A percentile compares a stretch with the other conserved stretches of the same genome.
Evolutionary conservation across 495 filamentous ascomycete species (phyloP).

Genomic region (Penicillium samsonianum): DNA sequence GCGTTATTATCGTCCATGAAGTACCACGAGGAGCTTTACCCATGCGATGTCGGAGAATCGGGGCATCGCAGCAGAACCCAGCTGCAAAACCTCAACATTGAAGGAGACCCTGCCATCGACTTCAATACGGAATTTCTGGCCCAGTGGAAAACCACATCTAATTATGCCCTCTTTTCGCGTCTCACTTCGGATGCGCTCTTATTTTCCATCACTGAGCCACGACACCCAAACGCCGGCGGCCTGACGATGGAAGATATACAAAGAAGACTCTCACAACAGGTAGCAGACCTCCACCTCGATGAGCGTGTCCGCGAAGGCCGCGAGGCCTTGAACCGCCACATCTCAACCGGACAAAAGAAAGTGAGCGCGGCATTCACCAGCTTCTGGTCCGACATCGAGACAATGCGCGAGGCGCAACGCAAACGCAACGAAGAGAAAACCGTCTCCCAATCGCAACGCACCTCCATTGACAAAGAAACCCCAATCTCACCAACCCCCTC

Average conservation of each 20-base stretch:
- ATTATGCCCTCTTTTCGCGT: slow-evolving; percentile 79
- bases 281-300: slow-evolving; percentile 84
- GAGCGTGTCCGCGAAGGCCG: slow-evolving; percentile 75
- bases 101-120: slow-evolving; percentile 83
- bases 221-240: slow-evolving; percentile 92
- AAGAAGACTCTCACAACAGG: slow-evolving; percentile 82
- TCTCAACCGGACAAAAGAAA: slow-evolving; percentile 82
- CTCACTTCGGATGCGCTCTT: slow-evolving; percentile 80
- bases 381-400: slow-evolving; percentile 86
- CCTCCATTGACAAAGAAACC: slow-evolving; percentile 37
- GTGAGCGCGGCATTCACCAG: slow-evolving; percentile 80
- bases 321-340: slow-evolving; percentile 74
- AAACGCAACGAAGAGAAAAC: slow-evolving; percentile 62
- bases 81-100: slow-evolving; percentile 50
- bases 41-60: slow-evolving; percentile 30
- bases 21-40: slow-evolving; percentile 74
- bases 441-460: slow-evolving; percentile 34
- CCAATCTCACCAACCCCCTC: slow-evolving; percentile 26
- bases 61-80: slow-evolving; percentile 34
- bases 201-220: slow-evolving; percentile 91
- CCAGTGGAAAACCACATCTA: slow-evolving; percentile 83
- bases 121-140: slow-evolving; percentile 72
- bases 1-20: slow-evolving; percentile 86
- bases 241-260: slow-evolving; percentile 95
- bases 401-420: slow-evolving; percentile 77